Percentiles rank a stretch among this genome's conserved stretches.
Conservation (phyloP, 345 rosid genomes). For the Aquilaria malaccensis region DNA sequence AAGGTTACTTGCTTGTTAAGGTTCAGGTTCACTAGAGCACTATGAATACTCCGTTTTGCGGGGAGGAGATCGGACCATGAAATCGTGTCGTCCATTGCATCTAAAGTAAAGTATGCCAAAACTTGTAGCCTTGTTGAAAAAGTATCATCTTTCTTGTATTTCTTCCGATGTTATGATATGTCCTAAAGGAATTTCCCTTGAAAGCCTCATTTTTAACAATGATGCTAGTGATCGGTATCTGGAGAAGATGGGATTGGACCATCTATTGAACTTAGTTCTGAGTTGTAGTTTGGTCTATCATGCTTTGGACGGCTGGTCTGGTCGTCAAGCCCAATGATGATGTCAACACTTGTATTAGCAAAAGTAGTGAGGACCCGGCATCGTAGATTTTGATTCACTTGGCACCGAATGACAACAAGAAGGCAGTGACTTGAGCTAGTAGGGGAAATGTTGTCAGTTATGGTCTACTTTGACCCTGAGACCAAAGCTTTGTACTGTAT, state of each 20-base stretch:
- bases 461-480: constrained; percentile 78
- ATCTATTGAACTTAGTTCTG: constrained; percentile 56
- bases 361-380: constrained; percentile 74
- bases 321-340: constrained; percentile 70
- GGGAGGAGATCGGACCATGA: constrained; percentile 47
- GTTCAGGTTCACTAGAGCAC: constrained; percentile 26
- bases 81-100: constrained; percentile 25
- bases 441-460: constrained; percentile 76
- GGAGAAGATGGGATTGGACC: constrained; percentile 49
- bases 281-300: constrained; percentile 56
- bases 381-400: constrained; percentile 72
- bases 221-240: constrained; percentile 54
- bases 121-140: no score
- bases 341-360: constrained; percentile 54
- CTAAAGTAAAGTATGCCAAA: no score
- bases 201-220: constrained; percentile 77
- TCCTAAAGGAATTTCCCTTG: not conserved
- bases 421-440: constrained; percentile 46
- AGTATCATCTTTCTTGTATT: no score
- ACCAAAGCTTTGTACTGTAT: constrained; percentile 11
- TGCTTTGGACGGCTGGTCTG: constrained; percentile 32
- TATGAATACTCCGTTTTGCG: constrained; percentile 52
- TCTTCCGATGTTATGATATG: no score
- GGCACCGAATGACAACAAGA: constrained; percentile 58
- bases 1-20: constrained; percentile 56